Conservation (phyloP, 1,284 basidiomycete genomes). For the Trichosporon sp. region DNA sequence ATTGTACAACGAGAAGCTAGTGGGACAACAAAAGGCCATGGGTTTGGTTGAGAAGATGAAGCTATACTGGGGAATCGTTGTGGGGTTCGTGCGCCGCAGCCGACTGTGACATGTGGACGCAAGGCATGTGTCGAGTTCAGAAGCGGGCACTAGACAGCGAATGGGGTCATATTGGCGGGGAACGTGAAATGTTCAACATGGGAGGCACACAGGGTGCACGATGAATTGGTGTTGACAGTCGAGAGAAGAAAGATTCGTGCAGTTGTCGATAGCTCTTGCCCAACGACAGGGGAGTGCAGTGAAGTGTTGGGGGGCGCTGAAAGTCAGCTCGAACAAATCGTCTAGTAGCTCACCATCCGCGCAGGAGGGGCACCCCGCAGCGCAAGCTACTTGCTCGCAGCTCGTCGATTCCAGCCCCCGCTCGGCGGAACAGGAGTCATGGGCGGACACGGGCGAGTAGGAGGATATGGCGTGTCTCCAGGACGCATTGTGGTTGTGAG, state of each 20-base stretch:
- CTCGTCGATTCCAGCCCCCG: neutral
- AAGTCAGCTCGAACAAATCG: neutral
- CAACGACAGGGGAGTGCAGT: neutral
- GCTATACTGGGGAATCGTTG: neutral
- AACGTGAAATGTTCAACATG: neutral
- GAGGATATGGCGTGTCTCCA: neutral
- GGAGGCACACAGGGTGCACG: neutral
- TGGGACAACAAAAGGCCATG: no score
- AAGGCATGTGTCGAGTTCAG: no score
- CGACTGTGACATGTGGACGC: no score
- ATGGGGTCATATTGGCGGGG: neutral
- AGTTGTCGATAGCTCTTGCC: neutral
- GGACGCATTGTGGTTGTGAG: neutral
- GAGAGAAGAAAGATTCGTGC: neutral
- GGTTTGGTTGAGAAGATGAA: neutral
- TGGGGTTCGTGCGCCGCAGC: neutral
- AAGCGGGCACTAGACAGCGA: neutral
- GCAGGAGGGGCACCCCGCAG: neutral
- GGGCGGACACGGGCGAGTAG: neutral
- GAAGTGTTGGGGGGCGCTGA: neutral
- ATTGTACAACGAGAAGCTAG: no score
- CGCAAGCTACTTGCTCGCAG: neutral
- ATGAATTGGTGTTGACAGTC: neutral
- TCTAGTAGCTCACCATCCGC: neutral
- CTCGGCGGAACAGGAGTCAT: neutral